Evolutionary conservation across 371 early-diverging fungal species (phyloP), one percentile per base, ranked within the genome.

Genomic region (Saksenaea vasiformis): DNA sequence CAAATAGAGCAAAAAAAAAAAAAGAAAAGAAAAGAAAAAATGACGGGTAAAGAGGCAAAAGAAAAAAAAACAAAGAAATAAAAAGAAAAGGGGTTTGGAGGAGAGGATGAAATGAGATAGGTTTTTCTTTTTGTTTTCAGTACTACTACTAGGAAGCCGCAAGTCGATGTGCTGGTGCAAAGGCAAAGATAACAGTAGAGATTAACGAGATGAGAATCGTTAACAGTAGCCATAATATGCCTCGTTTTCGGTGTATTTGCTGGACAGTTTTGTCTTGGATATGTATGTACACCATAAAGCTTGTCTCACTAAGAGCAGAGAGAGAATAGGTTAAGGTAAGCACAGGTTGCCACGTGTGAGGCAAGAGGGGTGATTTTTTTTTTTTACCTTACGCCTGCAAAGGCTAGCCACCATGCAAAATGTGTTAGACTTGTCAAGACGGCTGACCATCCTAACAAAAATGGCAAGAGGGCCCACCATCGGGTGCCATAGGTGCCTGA

Each of bases 341-440:
- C n/a, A 5, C 11, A 9, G 11, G 22, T 22, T 10, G 24, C 10
- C 19, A 22, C 51, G 22, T 22, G 22, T 47, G 51, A 10, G 24
- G 51, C 9, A 19, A 35, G 53, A 36, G 24, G 11, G 26, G 55
- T 31, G 8, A 57, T 37, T 0, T 34, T 22, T 43, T 31, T 26
- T 8, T 43, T 31, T 65, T 72, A 82, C 82, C 74, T 73, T 61
- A 71, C 66, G 14, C 76, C 68, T 35, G 65, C 60, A 15, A 76
- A 64, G n/a, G 76, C 76, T 43, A 76, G 63, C 74, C 74, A 79
- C 74, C 78, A 82, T n/a, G 78, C 71, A 65, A 82, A 82, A 35
- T 79, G 72, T 5, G 70, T 70, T 4, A 74, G 41, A 58, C 77
- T 72, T 1, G 79, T 63, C 11, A 79, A 19, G 1, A 82, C 36